Evolutionary conservation across 1,284 basidiomycete genomes (phyloP), one percentile per base, ranked within the genome.

Genomic region (Xanthoconium separans): DNA sequence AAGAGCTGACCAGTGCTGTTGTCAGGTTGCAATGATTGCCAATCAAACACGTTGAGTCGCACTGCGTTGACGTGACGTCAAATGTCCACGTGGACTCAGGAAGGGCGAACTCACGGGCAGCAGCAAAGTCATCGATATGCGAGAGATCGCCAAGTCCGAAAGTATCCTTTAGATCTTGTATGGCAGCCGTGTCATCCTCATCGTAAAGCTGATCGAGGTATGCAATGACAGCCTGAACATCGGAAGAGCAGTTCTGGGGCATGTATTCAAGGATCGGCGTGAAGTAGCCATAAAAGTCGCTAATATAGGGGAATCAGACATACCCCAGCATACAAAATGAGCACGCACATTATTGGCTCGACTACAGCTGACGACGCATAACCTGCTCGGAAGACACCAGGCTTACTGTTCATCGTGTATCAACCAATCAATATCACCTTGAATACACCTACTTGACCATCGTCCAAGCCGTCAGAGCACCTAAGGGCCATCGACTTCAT

Each of bases 291-390:
- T 86, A 88, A 65, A 80, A 88, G 62, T 87, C 74, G 2, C 83
- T 85, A 53, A 7, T 18, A 10, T 47, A 13, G 48, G 40, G 1
- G 33, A 16, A 27, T 57, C 27, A 59, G 50, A 53, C n/a, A 3
- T 6, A n/a, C n/a, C n/a, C n/a, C 22, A 22, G 22, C 22, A 22
- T 22, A 4, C 9, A 16, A 34, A 45, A 11, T n/a, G 13, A 45
- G 39, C 12, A 54, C 54, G 29, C 57, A 84, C 82, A 77, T 68
- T 56, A 85, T 86, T 4, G 84, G 81, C 69, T 90, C 75, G 2
- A 89, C 87, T 18, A 89, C 85, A 9, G 73, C 87, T 15, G 87
- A 90, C 3, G 86, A 88, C 3, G 82, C 80, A 62, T 88, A 88
- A 5, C 80, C 86, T 5, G 85, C 85, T 53, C 72, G 77, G 70